Evolutionary conservation across 305 asterid genomes (phyloP).

Genomic region (Fraxinus angustifolia): DNA sequence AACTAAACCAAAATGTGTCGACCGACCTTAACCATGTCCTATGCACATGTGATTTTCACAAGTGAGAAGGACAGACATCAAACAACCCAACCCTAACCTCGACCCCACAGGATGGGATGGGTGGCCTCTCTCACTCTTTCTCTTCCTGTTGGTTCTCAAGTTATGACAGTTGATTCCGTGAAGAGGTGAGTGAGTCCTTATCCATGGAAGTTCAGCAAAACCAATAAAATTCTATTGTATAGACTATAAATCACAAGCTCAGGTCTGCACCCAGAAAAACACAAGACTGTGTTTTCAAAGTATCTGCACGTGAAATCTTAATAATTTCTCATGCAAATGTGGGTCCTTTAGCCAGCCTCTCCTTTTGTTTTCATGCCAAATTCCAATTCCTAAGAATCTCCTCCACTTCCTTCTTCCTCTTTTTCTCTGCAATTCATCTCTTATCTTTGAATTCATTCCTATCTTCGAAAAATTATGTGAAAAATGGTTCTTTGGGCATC

Average conservation of each 20-base stretch:
- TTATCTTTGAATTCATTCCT: neutral
- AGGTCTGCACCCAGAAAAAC: neutral
- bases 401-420: constrained; percentile 1
- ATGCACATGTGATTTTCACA: neutral
- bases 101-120: neutral
- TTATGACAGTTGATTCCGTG: constrained; percentile 52
- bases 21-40: constrained; percentile 15
- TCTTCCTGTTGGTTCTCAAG: constrained; percentile 29
- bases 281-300: constrained; percentile 12
- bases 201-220: constrained; percentile 32
- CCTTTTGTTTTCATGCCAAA: constrained; percentile 63
- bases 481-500: constrained; percentile 29
- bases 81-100: neutral
- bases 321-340: constrained; percentile 90
- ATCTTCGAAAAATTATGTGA: neutral
- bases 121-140: neutral
- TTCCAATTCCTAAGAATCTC: constrained; percentile 61
- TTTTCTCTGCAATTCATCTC: constrained; percentile 20
- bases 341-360: constrained; percentile 66
- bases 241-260: constrained; percentile 6
- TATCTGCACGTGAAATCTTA: constrained; percentile 80
- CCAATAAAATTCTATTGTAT: constrained; percentile 21
- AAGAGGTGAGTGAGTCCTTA: constrained; percentile 34
- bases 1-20: constrained; percentile 10
- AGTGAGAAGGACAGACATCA: constrained; percentile 17